phyloP scores from a whole-genome alignment of 2,329 filamentous ascomycete genomes.

The Aspergillus neotritici region DNA sequence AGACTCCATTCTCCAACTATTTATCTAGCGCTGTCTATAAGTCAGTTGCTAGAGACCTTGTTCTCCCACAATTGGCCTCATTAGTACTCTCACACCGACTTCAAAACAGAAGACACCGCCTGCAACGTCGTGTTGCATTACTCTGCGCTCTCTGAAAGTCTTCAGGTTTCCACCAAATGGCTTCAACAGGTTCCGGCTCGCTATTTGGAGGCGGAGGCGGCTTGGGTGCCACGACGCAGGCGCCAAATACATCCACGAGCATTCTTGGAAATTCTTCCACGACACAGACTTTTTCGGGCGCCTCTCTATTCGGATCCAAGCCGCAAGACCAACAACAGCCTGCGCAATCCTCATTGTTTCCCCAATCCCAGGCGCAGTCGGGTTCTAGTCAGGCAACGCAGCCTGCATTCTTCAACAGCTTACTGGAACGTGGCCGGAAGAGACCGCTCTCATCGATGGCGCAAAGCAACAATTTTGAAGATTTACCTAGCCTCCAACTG shows the following conservation, averaged over 20 bases:
- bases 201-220: constrained; percentile 24
- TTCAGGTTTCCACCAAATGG: constrained; percentile 4
- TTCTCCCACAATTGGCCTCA: no score
- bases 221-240: constrained; percentile 20
- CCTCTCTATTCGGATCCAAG: constrained; percentile 24
- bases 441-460: constrained; percentile 63
- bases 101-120: no score
- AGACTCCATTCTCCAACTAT: neutral
- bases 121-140: no score
- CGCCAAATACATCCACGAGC: constrained; percentile 23
- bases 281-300: constrained; percentile 18
- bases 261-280: constrained; percentile 21
- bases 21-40: neutral
- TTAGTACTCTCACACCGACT: no score
- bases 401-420: constrained; percentile 59
- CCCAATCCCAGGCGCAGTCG: constrained; percentile 23
- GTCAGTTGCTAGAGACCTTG: no score
- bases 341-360: constrained; percentile 22
- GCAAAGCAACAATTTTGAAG: constrained; percentile 53
- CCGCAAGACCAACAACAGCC: constrained; percentile 22
- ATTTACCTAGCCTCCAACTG: constrained; percentile 83
- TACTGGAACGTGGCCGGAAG: constrained; percentile 60
- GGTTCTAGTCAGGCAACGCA: constrained; percentile 35
- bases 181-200: constrained; percentile 21
- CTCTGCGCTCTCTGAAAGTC: no score